Percentiles rank a stretch among this genome's conserved stretches.
These are phyloP conservation scores for Jasminum sambac DNA, from an alignment of 257 asterid genomes.

Conservation along the genomic window DNA sequence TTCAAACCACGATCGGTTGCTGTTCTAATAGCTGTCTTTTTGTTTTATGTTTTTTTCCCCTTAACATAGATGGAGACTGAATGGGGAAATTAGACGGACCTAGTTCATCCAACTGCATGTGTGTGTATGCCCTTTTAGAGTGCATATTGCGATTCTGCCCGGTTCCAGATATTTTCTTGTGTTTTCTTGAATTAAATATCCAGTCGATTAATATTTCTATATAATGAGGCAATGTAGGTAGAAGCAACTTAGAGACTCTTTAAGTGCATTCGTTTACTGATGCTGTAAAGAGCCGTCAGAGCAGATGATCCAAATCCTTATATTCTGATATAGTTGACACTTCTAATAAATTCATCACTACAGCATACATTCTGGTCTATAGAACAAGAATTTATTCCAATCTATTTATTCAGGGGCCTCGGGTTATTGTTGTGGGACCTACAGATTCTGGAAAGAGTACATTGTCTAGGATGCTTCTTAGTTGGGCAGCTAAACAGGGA, in stretches of 20 bases:
- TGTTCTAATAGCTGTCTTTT: neutral
- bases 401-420: slow-evolving; percentile 73
- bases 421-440: slow-evolving; percentile 96
- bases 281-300: neutral
- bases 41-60: neutral
- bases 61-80: neutral
- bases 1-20: neutral
- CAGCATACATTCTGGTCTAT: neutral
- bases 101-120: neutral
- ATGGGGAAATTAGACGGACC: neutral
- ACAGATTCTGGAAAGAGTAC: slow-evolving; percentile 99
- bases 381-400: neutral
- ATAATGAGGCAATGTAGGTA: neutral
- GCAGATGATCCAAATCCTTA: neutral
- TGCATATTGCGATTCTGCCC: neutral
- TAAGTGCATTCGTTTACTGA: neutral
- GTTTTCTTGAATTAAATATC: neutral
- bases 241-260: neutral
- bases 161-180: neutral
- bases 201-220: neutral
- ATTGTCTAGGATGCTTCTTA: slow-evolving; percentile 91
- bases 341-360: too few relatives aligned
- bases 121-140: neutral
- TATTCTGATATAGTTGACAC: neutral
- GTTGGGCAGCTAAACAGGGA: slow-evolving; percentile 99